A percentile compares a stretch with the other conserved stretches of the same genome.
Evolutionary conservation across 768 basidiomycete genomes (phyloP).

Genomic region (Scleroderma citrinum): DNA sequence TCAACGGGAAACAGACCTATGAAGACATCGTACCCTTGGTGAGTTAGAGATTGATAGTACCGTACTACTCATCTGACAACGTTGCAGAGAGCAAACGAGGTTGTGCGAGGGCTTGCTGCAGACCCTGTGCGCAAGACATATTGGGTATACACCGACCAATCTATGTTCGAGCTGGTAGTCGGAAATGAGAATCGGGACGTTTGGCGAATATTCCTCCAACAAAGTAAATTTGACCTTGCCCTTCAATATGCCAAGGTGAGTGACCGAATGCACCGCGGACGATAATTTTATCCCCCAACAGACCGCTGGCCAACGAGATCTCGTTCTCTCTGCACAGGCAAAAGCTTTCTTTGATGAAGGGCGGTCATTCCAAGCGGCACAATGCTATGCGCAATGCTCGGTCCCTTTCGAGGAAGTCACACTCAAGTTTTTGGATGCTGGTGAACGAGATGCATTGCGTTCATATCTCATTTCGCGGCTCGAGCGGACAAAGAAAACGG

Average conservation of each 20-base stretch:
- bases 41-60: conserved; percentile 19
- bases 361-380: conserved; percentile 86
- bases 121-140: conserved; percentile 88
- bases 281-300: conserved; percentile 24
- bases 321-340: conserved; percentile 79
- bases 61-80: conserved; percentile 5
- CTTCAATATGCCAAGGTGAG: conserved; percentile 76
- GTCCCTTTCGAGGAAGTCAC: conserved; percentile 88
- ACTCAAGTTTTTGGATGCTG: conserved; percentile 82
- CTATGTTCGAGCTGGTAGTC: conserved; percentile 82
- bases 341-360: conserved; percentile 71
- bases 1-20: conserved; percentile 78
- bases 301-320: conserved; percentile 85
- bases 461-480: conserved; percentile 86
- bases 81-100: conserved; percentile 67
- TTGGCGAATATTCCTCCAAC: conserved; percentile 85
- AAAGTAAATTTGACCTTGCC: conserved; percentile 72
- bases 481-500: conserved; percentile 78
- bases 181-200: conserved; percentile 90
- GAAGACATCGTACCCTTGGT: conserved; percentile 83
- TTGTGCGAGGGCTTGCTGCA: conserved; percentile 65
- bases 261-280: neutral
- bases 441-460: conserved; percentile 85
- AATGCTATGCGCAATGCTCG: conserved; percentile 86
- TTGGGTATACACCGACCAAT: conserved; percentile 89